Evolutionary conservation across 805 yeast genomes (phyloP).

Genomic region (Kodamaea laetipori): DNA sequence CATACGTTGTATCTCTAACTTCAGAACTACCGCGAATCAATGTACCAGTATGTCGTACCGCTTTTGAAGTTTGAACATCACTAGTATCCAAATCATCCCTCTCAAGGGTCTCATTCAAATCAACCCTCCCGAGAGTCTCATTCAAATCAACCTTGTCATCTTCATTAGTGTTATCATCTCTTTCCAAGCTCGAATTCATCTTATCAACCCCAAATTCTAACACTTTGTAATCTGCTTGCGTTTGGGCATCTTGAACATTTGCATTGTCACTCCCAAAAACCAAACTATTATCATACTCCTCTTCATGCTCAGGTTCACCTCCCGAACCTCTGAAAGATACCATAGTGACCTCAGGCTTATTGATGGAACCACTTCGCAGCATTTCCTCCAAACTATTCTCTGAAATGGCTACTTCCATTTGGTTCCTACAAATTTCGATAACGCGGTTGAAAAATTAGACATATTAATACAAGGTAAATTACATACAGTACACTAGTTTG

Average conservation of each 20-base stretch:
- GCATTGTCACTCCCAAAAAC: slow-evolving; percentile 28
- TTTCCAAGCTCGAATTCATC: too few relatives aligned
- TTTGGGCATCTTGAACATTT: slow-evolving; percentile 2
- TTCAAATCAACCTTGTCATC: too few relatives aligned
- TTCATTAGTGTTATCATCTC: too few relatives aligned
- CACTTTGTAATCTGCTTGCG: not conserved
- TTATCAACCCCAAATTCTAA: not conserved
- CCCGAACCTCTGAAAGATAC: slow-evolving; percentile 2
- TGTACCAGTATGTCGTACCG: slow-evolving; percentile 3
- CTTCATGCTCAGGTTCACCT: slow-evolving; percentile 1
- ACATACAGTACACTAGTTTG: slow-evolving; percentile 5
- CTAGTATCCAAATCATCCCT: too few relatives aligned
- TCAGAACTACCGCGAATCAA: slow-evolving; percentile 7
- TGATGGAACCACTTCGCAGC: slow-evolving; percentile 1
- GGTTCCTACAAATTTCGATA: not conserved
- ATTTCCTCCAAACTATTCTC: not conserved
- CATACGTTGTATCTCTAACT: not conserved
- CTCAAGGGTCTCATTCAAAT: too few relatives aligned
- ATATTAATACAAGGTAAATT: slow-evolving; percentile 4
- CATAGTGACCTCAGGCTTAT: slow-evolving; percentile 1
- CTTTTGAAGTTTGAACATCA: too few relatives aligned
- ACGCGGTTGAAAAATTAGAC: slow-evolving; percentile 1
- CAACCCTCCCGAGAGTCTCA: too few relatives aligned
- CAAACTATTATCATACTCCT: slow-evolving; percentile 29
- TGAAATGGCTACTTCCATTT: slow-evolving; percentile 1